Evolutionary conservation across 768 basidiomycete genomes (phyloP).

Genomic region (Tubosaeta brunneosetosa): DNA sequence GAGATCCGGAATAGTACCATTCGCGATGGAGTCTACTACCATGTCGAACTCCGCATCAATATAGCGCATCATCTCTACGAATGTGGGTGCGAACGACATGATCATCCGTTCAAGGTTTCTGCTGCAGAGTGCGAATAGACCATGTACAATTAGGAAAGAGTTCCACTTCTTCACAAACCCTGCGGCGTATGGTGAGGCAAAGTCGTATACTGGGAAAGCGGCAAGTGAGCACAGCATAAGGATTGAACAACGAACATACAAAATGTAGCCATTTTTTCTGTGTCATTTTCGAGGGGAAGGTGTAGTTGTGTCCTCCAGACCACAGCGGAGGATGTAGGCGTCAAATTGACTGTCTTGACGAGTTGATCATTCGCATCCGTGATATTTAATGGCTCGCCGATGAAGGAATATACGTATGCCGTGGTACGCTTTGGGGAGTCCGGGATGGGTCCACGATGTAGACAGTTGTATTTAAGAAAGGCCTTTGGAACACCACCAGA

Average conservation of each 20-base stretch:
- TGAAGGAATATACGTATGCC: background rate
- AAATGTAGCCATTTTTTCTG: slow-evolving; percentile 9
- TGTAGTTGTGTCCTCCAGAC: background rate
- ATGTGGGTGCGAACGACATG: slow-evolving; percentile 7
- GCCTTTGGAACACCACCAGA: slow-evolving; percentile 13
- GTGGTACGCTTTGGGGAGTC: slow-evolving; percentile 6
- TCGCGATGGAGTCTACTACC: slow-evolving; percentile 10
- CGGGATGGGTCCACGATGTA: background rate
- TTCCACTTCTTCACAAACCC: slow-evolving; percentile 8
- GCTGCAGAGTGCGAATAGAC: slow-evolving; percentile 3
- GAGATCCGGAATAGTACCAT: slow-evolving; percentile 7
- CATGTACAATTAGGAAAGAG: slow-evolving; percentile 12
- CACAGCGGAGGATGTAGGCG: background rate
- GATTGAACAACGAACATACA: background rate
- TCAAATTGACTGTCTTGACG: background rate
- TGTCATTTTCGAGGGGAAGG: slow-evolving; percentile 4
- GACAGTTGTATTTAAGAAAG: slow-evolving; percentile 8
- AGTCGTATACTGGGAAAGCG: slow-evolving; percentile 1
- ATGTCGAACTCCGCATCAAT: slow-evolving; percentile 9
- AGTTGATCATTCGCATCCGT: background rate
- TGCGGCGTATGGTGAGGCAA: slow-evolving; percentile 3
- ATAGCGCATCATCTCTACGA: slow-evolving; percentile 10
- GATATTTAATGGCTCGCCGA: background rate
- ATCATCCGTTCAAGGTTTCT: slow-evolving; percentile 3
- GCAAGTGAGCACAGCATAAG: background rate